Conservation (phyloP, 352 stramenopile genomes). For the Globisporangium heterothallicum region DNA sequence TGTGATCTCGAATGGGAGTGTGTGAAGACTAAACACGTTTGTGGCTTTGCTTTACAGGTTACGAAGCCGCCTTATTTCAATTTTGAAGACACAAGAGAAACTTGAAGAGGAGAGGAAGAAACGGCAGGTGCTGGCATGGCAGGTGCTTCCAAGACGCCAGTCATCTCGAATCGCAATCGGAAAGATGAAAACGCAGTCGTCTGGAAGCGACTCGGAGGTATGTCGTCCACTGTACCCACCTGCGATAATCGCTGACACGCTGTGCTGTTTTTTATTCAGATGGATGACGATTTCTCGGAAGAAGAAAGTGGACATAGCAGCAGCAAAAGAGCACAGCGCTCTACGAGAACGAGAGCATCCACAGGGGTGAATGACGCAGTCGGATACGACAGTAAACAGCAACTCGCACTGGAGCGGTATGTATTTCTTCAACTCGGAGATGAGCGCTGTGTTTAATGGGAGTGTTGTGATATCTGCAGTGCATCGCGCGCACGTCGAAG, state of each 20-base stretch:
- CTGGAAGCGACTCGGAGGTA: slow-evolving; percentile 40
- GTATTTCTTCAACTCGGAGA: background rate
- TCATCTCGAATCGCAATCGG: slow-evolving; percentile 80
- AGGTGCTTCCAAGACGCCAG: slow-evolving; percentile 71
- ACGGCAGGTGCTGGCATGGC: slow-evolving; percentile 67
- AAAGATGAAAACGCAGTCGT: slow-evolving; percentile 67
- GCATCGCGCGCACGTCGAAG: slow-evolving; percentile 61
- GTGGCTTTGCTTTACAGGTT: slow-evolving; percentile 25
- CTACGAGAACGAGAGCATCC: slow-evolving; percentile 8
- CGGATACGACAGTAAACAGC: slow-evolving; percentile 16
- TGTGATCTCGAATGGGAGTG: background rate
- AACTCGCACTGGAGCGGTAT: slow-evolving; percentile 55
- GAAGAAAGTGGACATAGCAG: slow-evolving; percentile 15
- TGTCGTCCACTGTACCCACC: background rate
- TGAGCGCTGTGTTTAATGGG: background rate
- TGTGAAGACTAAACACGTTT: background rate
- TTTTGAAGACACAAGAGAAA: slow-evolving; percentile 76
- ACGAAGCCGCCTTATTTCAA: slow-evolving; percentile 63
- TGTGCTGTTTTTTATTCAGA: background rate
- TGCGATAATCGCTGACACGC: background rate
- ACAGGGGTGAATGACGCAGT: slow-evolving; percentile 4
- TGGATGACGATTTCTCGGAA: slow-evolving; percentile 15
- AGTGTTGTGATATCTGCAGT: slow-evolving; percentile 23
- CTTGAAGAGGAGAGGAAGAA: slow-evolving; percentile 54
- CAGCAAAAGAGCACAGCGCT: background rate